Evolutionary conservation across 805 yeast species (phyloP).

Genomic region (Ogataea methanolica): DNA sequence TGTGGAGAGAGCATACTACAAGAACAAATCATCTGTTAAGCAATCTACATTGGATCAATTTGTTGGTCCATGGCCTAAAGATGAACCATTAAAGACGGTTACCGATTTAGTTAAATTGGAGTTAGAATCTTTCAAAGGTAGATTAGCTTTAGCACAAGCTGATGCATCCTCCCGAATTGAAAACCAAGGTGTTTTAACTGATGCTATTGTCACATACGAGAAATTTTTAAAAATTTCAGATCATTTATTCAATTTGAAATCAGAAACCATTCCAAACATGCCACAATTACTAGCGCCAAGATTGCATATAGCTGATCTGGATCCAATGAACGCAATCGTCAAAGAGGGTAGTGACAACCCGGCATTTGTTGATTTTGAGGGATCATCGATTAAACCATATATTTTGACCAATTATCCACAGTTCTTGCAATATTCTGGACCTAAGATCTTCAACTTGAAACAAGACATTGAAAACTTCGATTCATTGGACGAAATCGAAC

Average conservation of each 20-base stretch:
- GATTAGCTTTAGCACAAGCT: constrained; percentile 51
- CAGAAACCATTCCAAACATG: constrained; percentile 56
- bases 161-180: constrained; percentile 45
- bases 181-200: constrained; percentile 37
- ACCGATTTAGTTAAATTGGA: constrained; percentile 62
- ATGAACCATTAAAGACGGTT: constrained; percentile 58
- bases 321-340: constrained; percentile 79
- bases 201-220: constrained; percentile 57
- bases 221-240: constrained; percentile 55
- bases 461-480: constrained; percentile 73
- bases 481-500: constrained; percentile 62
- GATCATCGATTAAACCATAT: constrained; percentile 75
- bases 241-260: constrained; percentile 48
- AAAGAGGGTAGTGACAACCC: constrained; percentile 37
- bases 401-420: constrained; percentile 73
- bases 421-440: constrained; percentile 84
- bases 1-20: constrained; percentile 73
- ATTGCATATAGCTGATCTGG: constrained; percentile 75
- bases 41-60: constrained; percentile 42
- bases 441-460: constrained; percentile 71
- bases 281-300: constrained; percentile 66
- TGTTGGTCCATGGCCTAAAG: constrained; percentile 75
- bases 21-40: constrained; percentile 53
- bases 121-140: constrained; percentile 51
- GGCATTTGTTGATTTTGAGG: constrained; percentile 75